These are phyloP conservation scores for Salvia miltiorrhiza DNA, from an alignment of 257 asterid species.

Conservation along the genomic window DNA sequence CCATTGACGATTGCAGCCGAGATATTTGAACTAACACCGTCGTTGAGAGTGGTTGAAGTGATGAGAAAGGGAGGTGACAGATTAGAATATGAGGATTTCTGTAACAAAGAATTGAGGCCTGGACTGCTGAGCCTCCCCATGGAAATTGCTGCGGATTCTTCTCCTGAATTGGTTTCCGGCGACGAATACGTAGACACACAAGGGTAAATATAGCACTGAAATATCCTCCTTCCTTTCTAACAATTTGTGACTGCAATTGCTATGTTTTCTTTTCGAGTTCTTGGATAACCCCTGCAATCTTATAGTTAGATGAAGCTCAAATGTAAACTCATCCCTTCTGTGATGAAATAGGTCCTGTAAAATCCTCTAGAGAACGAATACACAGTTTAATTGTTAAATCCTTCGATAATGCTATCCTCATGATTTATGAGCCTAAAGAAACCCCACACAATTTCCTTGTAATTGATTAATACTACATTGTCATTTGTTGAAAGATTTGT, in stretches of 20 bases:
- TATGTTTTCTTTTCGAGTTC: conserved; percentile 9
- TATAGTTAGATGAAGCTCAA: conserved; percentile 28
- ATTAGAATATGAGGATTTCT: conserved; percentile 70
- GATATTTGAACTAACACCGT: conserved; percentile 85
- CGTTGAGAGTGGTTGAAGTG: conserved; percentile 86
- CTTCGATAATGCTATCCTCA: neutral
- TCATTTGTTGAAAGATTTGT: neutral
- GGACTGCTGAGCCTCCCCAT: conserved; percentile 55
- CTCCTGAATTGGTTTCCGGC: conserved; percentile 52
- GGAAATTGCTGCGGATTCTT: conserved; percentile 29
- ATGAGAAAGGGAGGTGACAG: conserved; percentile 83
- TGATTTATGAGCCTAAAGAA: neutral
- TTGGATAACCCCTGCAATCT: conserved; percentile 8
- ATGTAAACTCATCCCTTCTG: conserved; percentile 19
- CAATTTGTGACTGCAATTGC: conserved; percentile 20
- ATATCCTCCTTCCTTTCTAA: conserved; percentile 5
- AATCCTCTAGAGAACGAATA: conserved; percentile 25
- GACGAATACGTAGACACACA: conserved; percentile 41
- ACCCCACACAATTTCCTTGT: neutral
- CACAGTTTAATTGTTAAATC: conserved; percentile 15
- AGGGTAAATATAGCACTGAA: conserved; percentile 26
- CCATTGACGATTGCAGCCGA: conserved; percentile 92
- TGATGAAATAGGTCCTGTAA: conserved; percentile 24
- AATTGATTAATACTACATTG: neutral
- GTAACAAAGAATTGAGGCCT: conserved; percentile 64